phyloP scores from a whole-genome alignment of 2,329 filamentous ascomycete genomes.

The Colletotrichum sp. region DNA sequence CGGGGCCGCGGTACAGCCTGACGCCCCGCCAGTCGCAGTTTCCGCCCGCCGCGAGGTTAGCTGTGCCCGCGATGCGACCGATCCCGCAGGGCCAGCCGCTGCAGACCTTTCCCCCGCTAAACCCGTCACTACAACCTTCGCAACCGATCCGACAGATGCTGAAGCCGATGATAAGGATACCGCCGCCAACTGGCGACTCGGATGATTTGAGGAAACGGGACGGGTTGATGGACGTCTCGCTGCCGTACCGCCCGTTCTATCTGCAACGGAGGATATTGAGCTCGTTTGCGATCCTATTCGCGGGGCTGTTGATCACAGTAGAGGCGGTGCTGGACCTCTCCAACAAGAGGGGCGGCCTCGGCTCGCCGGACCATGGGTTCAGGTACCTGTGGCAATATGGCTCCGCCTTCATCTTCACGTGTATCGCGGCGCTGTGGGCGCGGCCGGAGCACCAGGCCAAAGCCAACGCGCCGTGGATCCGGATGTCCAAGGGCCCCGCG shows the following conservation, averaged over 20 bases:
- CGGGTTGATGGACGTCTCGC: conserved; percentile 27
- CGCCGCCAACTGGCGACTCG: not conserved
- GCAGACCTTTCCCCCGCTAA: not conserved
- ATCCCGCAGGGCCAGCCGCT: not conserved
- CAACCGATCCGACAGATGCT: not conserved
- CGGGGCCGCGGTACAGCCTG: not conserved
- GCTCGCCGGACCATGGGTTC: conserved; percentile 24
- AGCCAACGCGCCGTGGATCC: conserved; percentile 40
- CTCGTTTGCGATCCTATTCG: conserved; percentile 32
- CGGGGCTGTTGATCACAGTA: conserved; percentile 29
- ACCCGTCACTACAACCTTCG: not conserved
- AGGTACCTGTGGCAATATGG: conserved; percentile 42
- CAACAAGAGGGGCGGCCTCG: conserved; percentile 30
- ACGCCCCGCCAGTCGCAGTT: not conserved
- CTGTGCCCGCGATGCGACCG: not conserved
- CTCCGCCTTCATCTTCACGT: conserved; percentile 34
- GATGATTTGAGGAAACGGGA: not conserved
- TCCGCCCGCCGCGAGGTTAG: not conserved
- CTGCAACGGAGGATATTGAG: conserved; percentile 34
- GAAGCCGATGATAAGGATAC: not conserved
- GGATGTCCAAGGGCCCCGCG: conserved; percentile 31
- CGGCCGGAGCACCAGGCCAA: conserved; percentile 44
- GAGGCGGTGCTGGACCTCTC: conserved; percentile 36
- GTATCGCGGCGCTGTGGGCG: conserved; percentile 36
- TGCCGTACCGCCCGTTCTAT: conserved; percentile 40